Evolutionary conservation across 2,329 filamentous ascomycete species (phyloP).

Genomic region (Neonectria neomacrospora): DNA sequence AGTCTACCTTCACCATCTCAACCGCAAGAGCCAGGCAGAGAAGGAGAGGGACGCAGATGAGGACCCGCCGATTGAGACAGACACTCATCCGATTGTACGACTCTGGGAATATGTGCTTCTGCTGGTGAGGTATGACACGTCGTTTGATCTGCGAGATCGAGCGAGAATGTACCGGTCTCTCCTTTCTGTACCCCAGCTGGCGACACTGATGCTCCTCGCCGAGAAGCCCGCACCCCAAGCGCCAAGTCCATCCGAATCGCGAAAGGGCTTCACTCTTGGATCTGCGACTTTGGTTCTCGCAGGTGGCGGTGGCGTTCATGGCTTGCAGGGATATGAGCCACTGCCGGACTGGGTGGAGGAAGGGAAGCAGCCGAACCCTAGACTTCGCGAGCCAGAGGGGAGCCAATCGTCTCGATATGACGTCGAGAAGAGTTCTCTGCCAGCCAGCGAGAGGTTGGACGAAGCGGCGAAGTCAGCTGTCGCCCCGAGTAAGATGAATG

Average conservation of each 20-base stretch:
- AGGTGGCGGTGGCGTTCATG: conserved; percentile 76
- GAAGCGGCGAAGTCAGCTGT: conserved; percentile 56
- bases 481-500: conserved; percentile 61
- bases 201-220: conserved; percentile 88
- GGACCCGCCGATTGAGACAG: conserved; percentile 46
- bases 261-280: conserved; percentile 82
- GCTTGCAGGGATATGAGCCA: conserved; percentile 80
- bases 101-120: conserved; percentile 88
- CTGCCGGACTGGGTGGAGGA: conserved; percentile 87
- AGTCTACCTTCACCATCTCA: conserved; percentile 90
- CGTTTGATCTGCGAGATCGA: conserved; percentile 93
- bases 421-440: conserved; percentile 52
- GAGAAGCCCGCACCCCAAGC: conserved; percentile 94
- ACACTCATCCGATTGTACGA: conserved; percentile 73
- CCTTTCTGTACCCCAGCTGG: conserved; percentile 84
- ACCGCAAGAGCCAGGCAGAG: conserved; percentile 64
- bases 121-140: conserved; percentile 90
- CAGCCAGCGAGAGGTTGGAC: conserved; percentile 73
- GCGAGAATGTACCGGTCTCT: conserved; percentile 89
- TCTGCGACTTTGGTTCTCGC: conserved; percentile 88
- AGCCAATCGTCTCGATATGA: conserved; percentile 47
- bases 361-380: conserved; percentile 82
- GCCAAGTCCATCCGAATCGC: conserved; percentile 86
- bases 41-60: conserved; percentile 51
- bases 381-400: conserved; percentile 71